These are phyloP conservation scores for Aureococcus anophagefferens DNA, from an alignment of 108 stramenopile genomes.

Conservation along the genomic window DNA sequence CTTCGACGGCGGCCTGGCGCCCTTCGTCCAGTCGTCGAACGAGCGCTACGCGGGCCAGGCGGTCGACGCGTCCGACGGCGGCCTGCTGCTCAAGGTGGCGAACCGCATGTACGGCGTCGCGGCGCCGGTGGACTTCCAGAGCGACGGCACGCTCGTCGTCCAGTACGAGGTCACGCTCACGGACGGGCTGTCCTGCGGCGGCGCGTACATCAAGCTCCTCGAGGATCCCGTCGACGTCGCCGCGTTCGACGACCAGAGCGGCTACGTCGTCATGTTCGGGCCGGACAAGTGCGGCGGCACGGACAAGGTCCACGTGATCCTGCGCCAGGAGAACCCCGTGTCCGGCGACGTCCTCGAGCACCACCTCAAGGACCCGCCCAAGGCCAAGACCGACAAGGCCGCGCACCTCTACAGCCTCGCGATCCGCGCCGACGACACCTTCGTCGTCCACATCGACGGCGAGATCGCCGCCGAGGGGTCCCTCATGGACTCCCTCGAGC, in stretches of 20 bases:
- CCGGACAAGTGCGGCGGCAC: conserved; percentile 96
- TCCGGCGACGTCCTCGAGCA: conserved; percentile 66
- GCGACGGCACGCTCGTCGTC: conserved; percentile 25
- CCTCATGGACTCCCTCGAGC: conserved; percentile 86
- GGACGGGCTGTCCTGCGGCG: conserved; percentile 39
- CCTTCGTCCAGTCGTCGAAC: background rate
- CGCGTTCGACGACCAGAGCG: conserved; percentile 91
- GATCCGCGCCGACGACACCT: conserved; percentile 85
- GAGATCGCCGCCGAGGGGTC: conserved; percentile 77
- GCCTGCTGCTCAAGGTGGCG: background rate
- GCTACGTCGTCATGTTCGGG: conserved; percentile 98
- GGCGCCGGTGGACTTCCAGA: conserved; percentile 3
- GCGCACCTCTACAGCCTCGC: conserved; percentile 93
- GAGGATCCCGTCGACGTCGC: conserved; percentile 57
- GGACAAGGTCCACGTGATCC: conserved; percentile 90
- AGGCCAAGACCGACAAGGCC: conserved; percentile 65
- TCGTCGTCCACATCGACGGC: conserved; percentile 93
- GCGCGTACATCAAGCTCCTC: conserved; percentile 89
- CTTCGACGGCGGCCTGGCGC: background rate
- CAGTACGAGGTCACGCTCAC: conserved; percentile 47
- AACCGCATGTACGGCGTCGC: background rate
- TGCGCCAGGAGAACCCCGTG: conserved; percentile 65
- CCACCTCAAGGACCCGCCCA: conserved; percentile 75
- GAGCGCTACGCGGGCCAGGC: background rate
- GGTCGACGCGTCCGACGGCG: background rate